These are phyloP conservation scores for Epichloe sylvatica DNA, from an alignment of 2,329 filamentous ascomycete genomes.

Conservation along the genomic window DNA sequence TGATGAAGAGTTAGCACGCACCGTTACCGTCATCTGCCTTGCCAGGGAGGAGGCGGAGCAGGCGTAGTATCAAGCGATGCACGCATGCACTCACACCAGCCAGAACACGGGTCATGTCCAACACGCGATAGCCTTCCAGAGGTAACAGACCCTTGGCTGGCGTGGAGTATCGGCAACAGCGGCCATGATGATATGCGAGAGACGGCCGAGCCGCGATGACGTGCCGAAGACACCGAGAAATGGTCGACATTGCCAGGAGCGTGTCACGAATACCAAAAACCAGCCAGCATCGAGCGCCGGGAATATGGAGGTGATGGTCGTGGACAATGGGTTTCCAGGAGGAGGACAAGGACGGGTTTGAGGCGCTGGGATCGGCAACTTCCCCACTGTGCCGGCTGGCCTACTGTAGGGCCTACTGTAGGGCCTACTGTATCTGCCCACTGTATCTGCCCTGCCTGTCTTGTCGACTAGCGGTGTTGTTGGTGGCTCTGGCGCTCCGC, in stretches of 20 bases:
- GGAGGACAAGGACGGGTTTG: no score
- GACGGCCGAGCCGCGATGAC: background rate
- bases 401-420: no score
- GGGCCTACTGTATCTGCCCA: no score
- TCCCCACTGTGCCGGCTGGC: no score
- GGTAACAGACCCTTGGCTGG: constrained; percentile 34
- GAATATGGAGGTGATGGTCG: background rate
- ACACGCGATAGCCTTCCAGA: constrained; percentile 70
- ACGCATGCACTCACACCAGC: constrained; percentile 57
- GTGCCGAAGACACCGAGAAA: constrained; percentile 5
- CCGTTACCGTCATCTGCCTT: background rate
- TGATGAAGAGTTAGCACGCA: background rate
- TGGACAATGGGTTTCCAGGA: background rate
- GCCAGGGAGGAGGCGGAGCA: background rate
- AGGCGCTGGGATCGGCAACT: no score
- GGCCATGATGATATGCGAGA: constrained; percentile 1
- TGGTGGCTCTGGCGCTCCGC: no score
- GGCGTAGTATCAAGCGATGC: constrained; percentile 6
- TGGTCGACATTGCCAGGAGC: constrained; percentile 5
- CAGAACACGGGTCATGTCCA: constrained; percentile 93
- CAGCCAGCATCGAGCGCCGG: background rate
- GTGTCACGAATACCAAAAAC: background rate
- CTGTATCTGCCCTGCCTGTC: no score
- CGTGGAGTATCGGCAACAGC: constrained; percentile 15
- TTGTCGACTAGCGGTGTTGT: no score